Percentiles rank a stretch among this genome's conserved stretches.
phyloP scores from a whole-genome alignment of 176 grass and related monocot genomes.

The Raddia guianensis region DNA sequence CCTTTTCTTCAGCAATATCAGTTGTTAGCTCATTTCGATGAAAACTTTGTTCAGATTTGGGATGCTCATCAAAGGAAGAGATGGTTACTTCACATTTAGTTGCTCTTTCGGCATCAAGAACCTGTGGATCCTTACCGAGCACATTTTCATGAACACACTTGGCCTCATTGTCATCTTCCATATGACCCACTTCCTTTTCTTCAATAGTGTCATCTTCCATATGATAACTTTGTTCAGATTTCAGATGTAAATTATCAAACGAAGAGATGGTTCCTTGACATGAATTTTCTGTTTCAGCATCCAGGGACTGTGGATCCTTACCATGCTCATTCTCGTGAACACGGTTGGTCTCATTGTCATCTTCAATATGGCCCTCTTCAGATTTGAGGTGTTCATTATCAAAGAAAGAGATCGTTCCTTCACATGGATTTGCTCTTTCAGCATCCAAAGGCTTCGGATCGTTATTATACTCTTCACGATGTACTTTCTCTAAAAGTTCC shows the following conservation, averaged over 20 bases:
- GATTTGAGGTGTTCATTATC: constrained; percentile 30
- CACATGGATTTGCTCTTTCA: constrained; percentile 51
- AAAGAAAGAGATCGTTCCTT: constrained; percentile 55
- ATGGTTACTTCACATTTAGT: constrained; percentile 58
- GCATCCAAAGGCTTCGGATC: constrained; percentile 30
- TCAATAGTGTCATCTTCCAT: constrained; percentile 20
- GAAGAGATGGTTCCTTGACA: constrained; percentile 60
- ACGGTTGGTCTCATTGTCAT: constrained; percentile 5
- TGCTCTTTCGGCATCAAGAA: constrained; percentile 37
- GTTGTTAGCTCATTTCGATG: constrained; percentile 20
- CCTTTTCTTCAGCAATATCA: constrained; percentile 36
- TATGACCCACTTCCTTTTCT: constrained; percentile 44
- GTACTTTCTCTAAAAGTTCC: not conserved
- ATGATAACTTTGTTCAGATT: constrained; percentile 48
- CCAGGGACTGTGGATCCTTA: constrained; percentile 37
- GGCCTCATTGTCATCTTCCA: constrained; percentile 16
- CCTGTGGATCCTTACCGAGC: constrained; percentile 32
- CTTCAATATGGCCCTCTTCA: constrained; percentile 26
- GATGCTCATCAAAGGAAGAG: constrained; percentile 41
- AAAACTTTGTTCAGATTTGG: constrained; percentile 48
- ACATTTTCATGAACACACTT: constrained; percentile 2
- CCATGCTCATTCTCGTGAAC: constrained; percentile 23
- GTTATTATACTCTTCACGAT: constrained; percentile 14
- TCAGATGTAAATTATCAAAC: constrained; percentile 13
- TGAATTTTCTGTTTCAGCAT: constrained; percentile 42